These are phyloP conservation scores for Deinandra increscens DNA, from an alignment of 129 eudicot genomes.

Conservation along the genomic window DNA sequence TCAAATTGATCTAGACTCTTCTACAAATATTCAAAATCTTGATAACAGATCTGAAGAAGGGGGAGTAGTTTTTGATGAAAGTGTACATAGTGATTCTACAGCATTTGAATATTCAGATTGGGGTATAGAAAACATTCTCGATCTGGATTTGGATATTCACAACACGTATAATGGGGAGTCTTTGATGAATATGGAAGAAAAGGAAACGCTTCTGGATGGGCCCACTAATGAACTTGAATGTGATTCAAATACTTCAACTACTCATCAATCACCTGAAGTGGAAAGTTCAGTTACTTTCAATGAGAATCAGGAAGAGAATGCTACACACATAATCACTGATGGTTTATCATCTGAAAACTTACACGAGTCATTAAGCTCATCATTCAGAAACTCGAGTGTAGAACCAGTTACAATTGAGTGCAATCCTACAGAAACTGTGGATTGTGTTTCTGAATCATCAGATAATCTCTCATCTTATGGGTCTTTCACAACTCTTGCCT, in stretches of 20 bases:
- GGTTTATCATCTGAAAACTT: conserved; percentile 24
- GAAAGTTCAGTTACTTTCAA: conserved; percentile 21
- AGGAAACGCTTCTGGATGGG: conserved; percentile 18
- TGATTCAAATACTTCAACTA: conserved; percentile 20
- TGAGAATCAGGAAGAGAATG: conserved; percentile 31
- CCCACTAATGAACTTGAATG: conserved; percentile 23
- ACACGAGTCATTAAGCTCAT: conserved; percentile 17
- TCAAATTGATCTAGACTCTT: conserved; percentile 17
- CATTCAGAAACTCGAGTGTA: not conserved
- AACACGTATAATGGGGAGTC: conserved; percentile 24
- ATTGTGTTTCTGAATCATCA: conserved; percentile 12
- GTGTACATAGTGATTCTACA: conserved; percentile 22
- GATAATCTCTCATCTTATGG: conserved; percentile 16
- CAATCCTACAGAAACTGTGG: conserved; percentile 16
- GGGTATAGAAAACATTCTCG: conserved; percentile 18
- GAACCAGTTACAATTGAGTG: conserved; percentile 24
- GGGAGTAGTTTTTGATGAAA: conserved; percentile 10
- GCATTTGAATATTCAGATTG: conserved; percentile 23
- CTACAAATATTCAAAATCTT: conserved; percentile 5
- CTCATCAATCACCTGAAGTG: conserved; percentile 26
- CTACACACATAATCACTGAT: conserved; percentile 2
- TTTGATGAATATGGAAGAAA: conserved; percentile 13
- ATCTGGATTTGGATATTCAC: conserved; percentile 26
- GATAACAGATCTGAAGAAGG: conserved; percentile 19
- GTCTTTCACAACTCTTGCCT: conserved; percentile 10